These are phyloP conservation scores for Venturiaceae sp. DNA, from an alignment of 2,329 filamentous ascomycete genomes.

Conservation along the genomic window DNA sequence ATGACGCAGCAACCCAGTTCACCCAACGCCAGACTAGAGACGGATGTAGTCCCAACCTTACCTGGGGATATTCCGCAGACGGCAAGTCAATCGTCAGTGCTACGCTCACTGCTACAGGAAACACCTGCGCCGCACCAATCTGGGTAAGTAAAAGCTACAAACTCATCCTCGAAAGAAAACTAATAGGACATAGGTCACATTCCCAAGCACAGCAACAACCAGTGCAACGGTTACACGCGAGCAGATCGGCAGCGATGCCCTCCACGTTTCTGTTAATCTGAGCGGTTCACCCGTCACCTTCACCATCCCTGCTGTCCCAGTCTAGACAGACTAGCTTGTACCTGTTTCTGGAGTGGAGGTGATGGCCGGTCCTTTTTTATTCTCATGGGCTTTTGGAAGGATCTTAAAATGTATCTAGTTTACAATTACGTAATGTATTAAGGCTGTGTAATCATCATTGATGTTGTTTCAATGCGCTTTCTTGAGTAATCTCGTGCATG, in stretches of 20 bases:
- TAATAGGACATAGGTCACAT: slow-evolving; percentile 10
- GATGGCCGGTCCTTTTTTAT: no score
- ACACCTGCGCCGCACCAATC: slow-evolving; percentile 2
- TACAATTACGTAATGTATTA: no score
- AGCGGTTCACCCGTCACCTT: slow-evolving; percentile 33
- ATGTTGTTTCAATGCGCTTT: no score
- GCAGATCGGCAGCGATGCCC: slow-evolving; percentile 28
- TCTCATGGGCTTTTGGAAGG: no score
- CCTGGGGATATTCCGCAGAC: slow-evolving; percentile 27
- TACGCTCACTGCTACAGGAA: background rate
- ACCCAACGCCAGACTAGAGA: background rate
- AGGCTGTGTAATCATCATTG: no score
- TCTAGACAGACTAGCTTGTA: background rate
- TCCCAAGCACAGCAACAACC: slow-evolving; percentile 15
- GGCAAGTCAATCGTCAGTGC: background rate
- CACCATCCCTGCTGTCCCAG: slow-evolving; percentile 10
- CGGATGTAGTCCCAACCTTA: slow-evolving; percentile 39
- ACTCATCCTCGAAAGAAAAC: slow-evolving; percentile 7
- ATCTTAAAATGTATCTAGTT: no score
- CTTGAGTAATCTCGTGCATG: no score
- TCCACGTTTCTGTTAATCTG: slow-evolving; percentile 41
- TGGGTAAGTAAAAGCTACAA: slow-evolving; percentile 33
- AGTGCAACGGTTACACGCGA: background rate
- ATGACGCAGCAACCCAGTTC: background rate
- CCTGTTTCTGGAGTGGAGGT: no score